Evolutionary conservation across 1,284 basidiomycete species (phyloP), one percentile per base, ranked within the genome.

Genomic region (Irpex rosettiformis): DNA sequence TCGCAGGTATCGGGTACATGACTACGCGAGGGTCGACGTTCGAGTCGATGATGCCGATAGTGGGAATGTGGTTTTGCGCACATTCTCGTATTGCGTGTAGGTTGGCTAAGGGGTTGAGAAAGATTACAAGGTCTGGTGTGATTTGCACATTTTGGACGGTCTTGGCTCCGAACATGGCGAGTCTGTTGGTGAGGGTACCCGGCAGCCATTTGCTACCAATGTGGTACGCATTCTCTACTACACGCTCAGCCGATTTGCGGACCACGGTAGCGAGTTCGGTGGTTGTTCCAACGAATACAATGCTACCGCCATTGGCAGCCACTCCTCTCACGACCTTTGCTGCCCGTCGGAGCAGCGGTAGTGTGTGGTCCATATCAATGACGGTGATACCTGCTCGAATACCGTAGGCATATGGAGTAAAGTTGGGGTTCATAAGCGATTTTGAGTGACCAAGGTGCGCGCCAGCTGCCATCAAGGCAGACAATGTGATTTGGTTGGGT

Each of bases 1-100:
- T 99, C 40, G 94, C 96, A 1, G 96, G 96, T 67, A 99, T 98
- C 33, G 97, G 91, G 74, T 98, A 99, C 81, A 98, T 98, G 60
- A 99, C 96, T 37, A 95, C 81, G 18, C 97, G 87, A 4, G 97
- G 97, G 74, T 99, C 97, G 42, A 89, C 92, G 72, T 99, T 94
- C 27, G 94, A 93, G 75, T 99, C 97, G 60, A 96, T 85, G 63
- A 99, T 88, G 27, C 88, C 94, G 63, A 96, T 84, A 0, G 94
- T 96, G 0, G 94, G 94, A 54, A 96, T 83, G 68, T 94, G 88
- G 62, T 88, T 82, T 54, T 88, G 79, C 4, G 91, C 91, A 67
- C 91, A 94, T 77, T 96, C 94, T 57, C 88, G 84, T 68, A 96
- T 92, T 11, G 90, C 91, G 62, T 86, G 85, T 57, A 90, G 79